Evolutionary conservation across 208 protist genomes (phyloP).

Genomic region (Leishmania lainsoni): DNA sequence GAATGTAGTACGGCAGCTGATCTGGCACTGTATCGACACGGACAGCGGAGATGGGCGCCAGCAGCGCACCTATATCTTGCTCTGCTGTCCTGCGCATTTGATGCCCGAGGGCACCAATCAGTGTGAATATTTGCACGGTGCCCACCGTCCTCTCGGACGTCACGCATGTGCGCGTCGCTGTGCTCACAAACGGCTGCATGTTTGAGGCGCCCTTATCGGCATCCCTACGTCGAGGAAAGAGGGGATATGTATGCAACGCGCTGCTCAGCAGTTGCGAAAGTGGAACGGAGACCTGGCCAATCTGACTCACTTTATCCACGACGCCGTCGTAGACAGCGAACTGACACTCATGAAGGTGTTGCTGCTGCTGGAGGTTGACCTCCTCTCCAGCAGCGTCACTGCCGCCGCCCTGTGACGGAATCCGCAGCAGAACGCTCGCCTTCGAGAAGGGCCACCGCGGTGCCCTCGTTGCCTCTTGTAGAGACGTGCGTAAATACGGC

Average conservation of each 20-base stretch:
- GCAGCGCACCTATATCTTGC: not conserved
- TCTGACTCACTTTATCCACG: conserved; percentile 67
- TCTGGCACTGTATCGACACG: not conserved
- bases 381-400: not conserved
- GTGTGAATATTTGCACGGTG: conserved; percentile 11
- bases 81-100: conserved; percentile 3
- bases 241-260: conserved; percentile 40
- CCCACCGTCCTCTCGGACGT: conserved; percentile 15
- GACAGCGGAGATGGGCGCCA: not conserved
- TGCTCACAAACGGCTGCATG: not conserved
- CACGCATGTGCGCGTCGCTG: not conserved
- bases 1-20: conserved; percentile 28
- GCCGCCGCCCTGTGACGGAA: conserved; percentile 18
- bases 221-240: conserved; percentile 22
- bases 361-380: not conserved
- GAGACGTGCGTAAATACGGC: conserved; percentile 50
- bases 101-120: conserved; percentile 17
- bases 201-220: not conserved
- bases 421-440: conserved; percentile 52
- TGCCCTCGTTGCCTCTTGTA: conserved; percentile 45
- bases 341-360: conserved; percentile 18
- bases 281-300: conserved; percentile 66
- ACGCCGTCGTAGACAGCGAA: conserved; percentile 80
- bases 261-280: conserved; percentile 62
- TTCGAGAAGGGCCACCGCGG: conserved; percentile 45